These are phyloP conservation scores for Cordyceps militaris DNA, from an alignment of 2,329 filamentous ascomycete species.

Conservation along the genomic window DNA sequence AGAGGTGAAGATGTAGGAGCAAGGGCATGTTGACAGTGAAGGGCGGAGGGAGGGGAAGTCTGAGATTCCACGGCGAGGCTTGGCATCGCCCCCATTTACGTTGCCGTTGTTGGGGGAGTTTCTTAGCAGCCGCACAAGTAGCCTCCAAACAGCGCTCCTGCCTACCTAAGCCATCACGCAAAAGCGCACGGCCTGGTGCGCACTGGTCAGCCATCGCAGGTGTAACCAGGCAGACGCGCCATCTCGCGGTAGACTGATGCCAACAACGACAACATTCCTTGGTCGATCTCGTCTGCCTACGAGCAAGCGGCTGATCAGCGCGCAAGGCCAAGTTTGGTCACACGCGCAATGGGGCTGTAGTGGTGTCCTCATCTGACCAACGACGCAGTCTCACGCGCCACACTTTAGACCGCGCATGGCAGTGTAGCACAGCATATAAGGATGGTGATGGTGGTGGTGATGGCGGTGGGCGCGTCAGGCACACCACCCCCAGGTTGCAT, in stretches of 20 bases:
- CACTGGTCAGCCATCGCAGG: not conserved
- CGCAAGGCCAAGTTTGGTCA: slow-evolving; percentile 11
- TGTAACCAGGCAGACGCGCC: too few species aligned
- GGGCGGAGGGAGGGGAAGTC: not conserved
- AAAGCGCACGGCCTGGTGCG: not conserved
- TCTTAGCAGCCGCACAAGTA: not conserved
- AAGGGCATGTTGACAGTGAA: not conserved
- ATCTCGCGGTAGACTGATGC: not conserved
- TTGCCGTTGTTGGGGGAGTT: not conserved
- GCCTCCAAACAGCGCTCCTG: not conserved
- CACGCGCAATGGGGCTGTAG: not conserved
- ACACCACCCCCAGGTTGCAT: not conserved
- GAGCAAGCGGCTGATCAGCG: slow-evolving; percentile 6
- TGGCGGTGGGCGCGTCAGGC: slow-evolving; percentile 1
- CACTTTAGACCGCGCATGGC: not conserved
- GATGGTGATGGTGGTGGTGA: not conserved
- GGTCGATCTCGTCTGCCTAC: not conserved
- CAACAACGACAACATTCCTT: not conserved
- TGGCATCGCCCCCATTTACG: not conserved
- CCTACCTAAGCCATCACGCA: too few species aligned
- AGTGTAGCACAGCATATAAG: not conserved
- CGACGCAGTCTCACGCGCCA: slow-evolving; percentile 9
- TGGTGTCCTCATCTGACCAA: slow-evolving; percentile 10
- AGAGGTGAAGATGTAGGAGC: not conserved
- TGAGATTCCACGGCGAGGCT: not conserved